Evolutionary conservation across 139 green algal genomes (phyloP), one percentile per base, ranked within the genome.

Genomic region (Chlamydomonas asymmetrica): DNA sequence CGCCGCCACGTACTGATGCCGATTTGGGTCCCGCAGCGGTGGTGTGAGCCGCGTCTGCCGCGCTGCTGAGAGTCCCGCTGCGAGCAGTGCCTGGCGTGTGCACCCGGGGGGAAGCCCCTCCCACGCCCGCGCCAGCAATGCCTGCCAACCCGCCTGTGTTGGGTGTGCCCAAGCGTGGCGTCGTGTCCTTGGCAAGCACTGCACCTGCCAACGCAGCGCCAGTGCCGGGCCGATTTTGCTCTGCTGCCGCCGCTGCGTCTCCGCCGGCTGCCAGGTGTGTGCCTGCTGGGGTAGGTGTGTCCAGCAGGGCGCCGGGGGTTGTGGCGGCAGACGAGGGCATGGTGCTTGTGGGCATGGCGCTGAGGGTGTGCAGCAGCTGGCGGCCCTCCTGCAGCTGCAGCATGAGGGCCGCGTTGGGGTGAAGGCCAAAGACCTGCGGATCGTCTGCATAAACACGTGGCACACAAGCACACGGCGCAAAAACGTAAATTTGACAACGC

Each of bases 371-470:
- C 2, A 90, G 61, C 29, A 90, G 50, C 49, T 63, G 69, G 27
- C 82, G 64, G 2, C 74, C 71, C 35, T 89, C 80, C 80, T 80
- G 69, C 38, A 40, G 66, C 80, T 93, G 82, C 70, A 91, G 89
- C 20, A 84, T 70, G 31, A 93, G 88, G 82, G 88, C 83, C 10
- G 92, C 91, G 70, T 96, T 97, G 39, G 87, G 49, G 67, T 96
- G 88, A 70, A 97, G 85, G 5, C 92, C 92, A 83, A 95, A 97
- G 31, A 95, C 85, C 60, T 89, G 84, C 7, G 92, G 92, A 34
- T 78, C 76, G 63, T 94, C 89, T 29, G 60, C 62, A 7, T 57
- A n/a, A n/a, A n/a, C n/a, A n/a, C n/a, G n/a, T n/a, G n/a, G n/a
- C n/a, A n/a, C n/a, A n/a, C n/a, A n/a, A n/a, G n/a, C n/a, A n/a